Evolutionary conservation across 768 basidiomycete species (phyloP).

Genomic region (Mycena kentingensis): DNA sequence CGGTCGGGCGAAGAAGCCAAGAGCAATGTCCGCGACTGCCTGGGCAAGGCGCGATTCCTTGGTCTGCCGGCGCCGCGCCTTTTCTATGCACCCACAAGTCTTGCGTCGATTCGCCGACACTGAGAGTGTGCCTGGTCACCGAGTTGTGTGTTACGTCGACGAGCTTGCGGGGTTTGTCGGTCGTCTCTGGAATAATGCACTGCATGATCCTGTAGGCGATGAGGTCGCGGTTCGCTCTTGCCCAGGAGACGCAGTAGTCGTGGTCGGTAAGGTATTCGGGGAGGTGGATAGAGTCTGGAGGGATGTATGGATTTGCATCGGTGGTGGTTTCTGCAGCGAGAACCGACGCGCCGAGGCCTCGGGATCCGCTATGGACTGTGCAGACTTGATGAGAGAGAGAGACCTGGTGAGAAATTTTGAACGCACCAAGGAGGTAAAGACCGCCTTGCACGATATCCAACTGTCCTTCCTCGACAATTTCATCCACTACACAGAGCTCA

Average conservation of each 20-base stretch:
- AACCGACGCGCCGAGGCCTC: constrained; percentile 38
- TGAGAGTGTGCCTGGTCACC: constrained; percentile 28
- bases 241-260: constrained; percentile 42
- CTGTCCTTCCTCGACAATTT: constrained; percentile 31
- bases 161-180: constrained; percentile 27
- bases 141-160: constrained; percentile 43
- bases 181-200: constrained; percentile 30
- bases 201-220: constrained; percentile 38
- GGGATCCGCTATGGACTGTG: constrained; percentile 41
- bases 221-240: constrained; percentile 40
- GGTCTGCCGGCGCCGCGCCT: constrained; percentile 40
- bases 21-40: constrained; percentile 42
- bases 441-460: constrained; percentile 28
- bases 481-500: constrained; percentile 37
- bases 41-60: constrained; percentile 38
- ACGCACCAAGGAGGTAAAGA: constrained; percentile 35
- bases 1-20: constrained; percentile 36
- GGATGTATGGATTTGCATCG: constrained; percentile 39
- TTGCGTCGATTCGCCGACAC: constrained; percentile 18
- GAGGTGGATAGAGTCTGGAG: constrained; percentile 31
- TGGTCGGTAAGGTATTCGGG: constrained; percentile 35
- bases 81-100: constrained; percentile 42
- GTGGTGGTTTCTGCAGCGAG: constrained; percentile 30
- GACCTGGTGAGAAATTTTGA: background rate
- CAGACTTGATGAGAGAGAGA: background rate